A percentile compares a stretch with the other conserved stretches of the same genome.
phyloP scores from a whole-genome alignment of 73 alveolate species.

The Paramecium caudatum region DNA sequence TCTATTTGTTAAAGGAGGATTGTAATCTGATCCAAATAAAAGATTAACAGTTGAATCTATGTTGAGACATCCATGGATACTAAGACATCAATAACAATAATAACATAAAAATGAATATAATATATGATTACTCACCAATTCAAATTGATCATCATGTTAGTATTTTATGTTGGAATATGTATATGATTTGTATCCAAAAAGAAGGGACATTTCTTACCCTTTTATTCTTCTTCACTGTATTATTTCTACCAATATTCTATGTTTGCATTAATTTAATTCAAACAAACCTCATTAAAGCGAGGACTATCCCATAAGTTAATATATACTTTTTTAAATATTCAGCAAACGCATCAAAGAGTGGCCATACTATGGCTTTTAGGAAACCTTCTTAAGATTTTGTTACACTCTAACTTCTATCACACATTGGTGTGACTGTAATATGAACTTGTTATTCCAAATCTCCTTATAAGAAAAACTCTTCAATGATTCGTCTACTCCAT shows the following conservation, averaged over 20 bases:
- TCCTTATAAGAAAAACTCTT: conserved; percentile 69
- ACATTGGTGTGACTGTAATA: conserved; percentile 61
- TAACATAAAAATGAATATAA: conserved; percentile 7
- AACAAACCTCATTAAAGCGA: not conserved
- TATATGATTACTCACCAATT: conserved; percentile 33
- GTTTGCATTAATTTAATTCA: conserved; percentile 4
- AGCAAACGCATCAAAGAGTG: conserved; percentile 46
- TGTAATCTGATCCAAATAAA: conserved; percentile 55
- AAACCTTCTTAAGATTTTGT: conserved; percentile 74
- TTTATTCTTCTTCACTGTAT: not conserved
- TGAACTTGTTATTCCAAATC: conserved; percentile 59
- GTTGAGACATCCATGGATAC: conserved; percentile 64
- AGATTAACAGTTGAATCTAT: conserved; percentile 37
- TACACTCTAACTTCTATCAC: conserved; percentile 67
- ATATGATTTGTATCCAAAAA: conserved; percentile 19
- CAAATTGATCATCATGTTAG: conserved; percentile 7
- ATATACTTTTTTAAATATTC: conserved; percentile 7
- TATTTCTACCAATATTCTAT: not conserved
- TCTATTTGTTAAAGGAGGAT: conserved; percentile 39
- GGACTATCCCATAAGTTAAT: not conserved
- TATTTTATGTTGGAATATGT: not conserved
- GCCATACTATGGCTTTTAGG: conserved; percentile 57
- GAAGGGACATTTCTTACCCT: not conserved
- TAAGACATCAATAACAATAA: not conserved
- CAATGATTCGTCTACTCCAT: conserved; percentile 64